These are phyloP conservation scores for Neurospora africana DNA, from an alignment of 495 filamentous ascomycete species.

Conservation along the genomic window DNA sequence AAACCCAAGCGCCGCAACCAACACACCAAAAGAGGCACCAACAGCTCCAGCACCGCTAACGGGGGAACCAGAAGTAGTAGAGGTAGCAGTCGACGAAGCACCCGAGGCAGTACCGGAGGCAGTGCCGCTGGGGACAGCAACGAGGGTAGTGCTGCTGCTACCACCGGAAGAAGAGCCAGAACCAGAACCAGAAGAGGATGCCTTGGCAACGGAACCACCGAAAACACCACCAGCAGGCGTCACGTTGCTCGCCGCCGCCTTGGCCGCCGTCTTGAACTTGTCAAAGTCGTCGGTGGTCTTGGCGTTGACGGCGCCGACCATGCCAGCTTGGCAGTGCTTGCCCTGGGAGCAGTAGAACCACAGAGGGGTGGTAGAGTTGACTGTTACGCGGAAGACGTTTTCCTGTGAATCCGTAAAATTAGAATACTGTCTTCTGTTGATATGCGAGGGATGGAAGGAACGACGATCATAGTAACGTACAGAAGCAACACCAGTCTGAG, in stretches of 20 bases:
- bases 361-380: constrained; percentile 43
- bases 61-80: neutral
- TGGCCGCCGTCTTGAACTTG: constrained; percentile 11
- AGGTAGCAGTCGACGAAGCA: neutral
- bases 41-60: neutral
- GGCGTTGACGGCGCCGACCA: constrained; percentile 29
- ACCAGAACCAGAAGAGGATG: neutral
- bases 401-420: constrained; percentile 2
- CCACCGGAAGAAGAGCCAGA: neutral
- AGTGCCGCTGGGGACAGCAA: neutral
- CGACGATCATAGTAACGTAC: constrained; percentile 10
- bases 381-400: constrained; percentile 35
- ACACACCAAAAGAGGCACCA: neutral
- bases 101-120: neutral
- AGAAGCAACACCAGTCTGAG: constrained; percentile 10
- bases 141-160: neutral
- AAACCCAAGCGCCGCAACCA: neutral
- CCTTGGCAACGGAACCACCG: constrained; percentile 11
- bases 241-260: constrained; percentile 8
- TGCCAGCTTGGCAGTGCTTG: constrained; percentile 25
- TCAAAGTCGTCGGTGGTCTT: constrained; percentile 5
- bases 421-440: neutral
- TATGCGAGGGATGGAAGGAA: neutral
- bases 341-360: constrained; percentile 43
- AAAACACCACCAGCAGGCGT: constrained; percentile 5